Evolutionary conservation across 2,329 filamentous ascomycete species (phyloP), one percentile per base, ranked within the genome.

Genomic region (Exophiala sp.): DNA sequence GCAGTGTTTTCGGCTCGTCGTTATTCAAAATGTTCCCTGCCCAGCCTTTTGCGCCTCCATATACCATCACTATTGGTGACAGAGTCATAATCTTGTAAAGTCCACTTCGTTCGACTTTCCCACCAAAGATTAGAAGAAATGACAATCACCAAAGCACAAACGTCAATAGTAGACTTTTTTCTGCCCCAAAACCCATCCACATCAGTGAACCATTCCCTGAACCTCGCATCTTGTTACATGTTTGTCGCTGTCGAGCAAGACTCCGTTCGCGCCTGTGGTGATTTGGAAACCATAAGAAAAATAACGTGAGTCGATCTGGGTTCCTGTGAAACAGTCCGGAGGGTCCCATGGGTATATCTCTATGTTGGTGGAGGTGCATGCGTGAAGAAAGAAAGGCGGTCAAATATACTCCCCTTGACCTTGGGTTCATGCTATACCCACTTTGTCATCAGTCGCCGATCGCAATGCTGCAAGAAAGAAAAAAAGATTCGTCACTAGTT

Each of bases 391-490:
- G 24, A 29, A 29, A 29, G 24, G 5, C 24, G 24, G 24, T 29
- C 24, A 29, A 29, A 29, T 8, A 29, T 29, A 29, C 7, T 8
- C 24, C 24, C 24, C 24, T 29, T 29, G 24, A 29, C 24, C 42
- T 52, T 43, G 50, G 41, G 12, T 53, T 59, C 50, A 48, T 55
- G 45, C 49, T 54, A 53, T 52, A 50, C 24, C 50, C 49, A 48
- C 36, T 29, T 34, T 55, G 50, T 59, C 57, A 42, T 44, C 40
- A 40, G 41, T 52, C 50, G 50, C 52, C 57, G 47, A 35, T 56
- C 53, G 57, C 57, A 59, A 56, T 59, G 50, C 57, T 59, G 50
- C n/a, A 43, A 29, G 21, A 43, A 12, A 41, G 36, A 41, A 52
- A 55, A 53, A 53, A 49, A 48, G 42, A 54, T 36, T 52, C 57